These are phyloP conservation scores for Lecanicillium sp. DNA, from an alignment of 2,329 filamentous ascomycete genomes.

Conservation along the genomic window DNA sequence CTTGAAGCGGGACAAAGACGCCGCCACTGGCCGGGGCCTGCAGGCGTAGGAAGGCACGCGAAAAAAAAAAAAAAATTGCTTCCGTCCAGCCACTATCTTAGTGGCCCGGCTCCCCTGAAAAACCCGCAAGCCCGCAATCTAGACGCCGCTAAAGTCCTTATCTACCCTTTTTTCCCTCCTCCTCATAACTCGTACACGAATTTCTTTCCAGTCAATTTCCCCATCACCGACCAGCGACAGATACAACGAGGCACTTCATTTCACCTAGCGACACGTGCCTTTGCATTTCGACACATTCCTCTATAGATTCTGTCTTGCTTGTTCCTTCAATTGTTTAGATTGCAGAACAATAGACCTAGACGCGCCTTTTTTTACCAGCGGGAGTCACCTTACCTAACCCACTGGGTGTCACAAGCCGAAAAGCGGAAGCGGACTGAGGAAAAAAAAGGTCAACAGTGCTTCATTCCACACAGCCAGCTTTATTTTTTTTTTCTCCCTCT, in stretches of 20 bases:
- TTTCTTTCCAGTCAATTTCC: conserved; percentile 7
- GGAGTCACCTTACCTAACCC: no score
- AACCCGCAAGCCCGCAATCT: conserved; percentile 7
- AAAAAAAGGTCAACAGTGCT: not conserved
- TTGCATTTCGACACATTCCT: not conserved
- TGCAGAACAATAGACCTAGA: not conserved
- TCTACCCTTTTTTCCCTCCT: not conserved
- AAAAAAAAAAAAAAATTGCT: conserved; percentile 4
- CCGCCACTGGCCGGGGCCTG: no score
- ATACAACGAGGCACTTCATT: not conserved
- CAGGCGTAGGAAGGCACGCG: not conserved
- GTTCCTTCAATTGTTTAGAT: not conserved
- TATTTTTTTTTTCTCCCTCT: conserved; percentile 1
- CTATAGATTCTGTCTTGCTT: not conserved
- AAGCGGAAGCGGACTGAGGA: not conserved
- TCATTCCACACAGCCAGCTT: not conserved
- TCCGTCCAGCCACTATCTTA: conserved; percentile 1
- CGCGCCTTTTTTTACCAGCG: not conserved
- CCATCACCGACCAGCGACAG: not conserved
- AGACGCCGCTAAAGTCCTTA: conserved; percentile 3
- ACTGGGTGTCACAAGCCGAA: not conserved
- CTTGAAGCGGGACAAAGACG: no score
- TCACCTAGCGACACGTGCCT: not conserved
- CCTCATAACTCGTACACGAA: conserved; percentile 4
- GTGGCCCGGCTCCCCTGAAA: conserved; percentile 8